Conservation (phyloP, 2,329 filamentous ascomycete species). For the Xylaria sp. region DNA sequence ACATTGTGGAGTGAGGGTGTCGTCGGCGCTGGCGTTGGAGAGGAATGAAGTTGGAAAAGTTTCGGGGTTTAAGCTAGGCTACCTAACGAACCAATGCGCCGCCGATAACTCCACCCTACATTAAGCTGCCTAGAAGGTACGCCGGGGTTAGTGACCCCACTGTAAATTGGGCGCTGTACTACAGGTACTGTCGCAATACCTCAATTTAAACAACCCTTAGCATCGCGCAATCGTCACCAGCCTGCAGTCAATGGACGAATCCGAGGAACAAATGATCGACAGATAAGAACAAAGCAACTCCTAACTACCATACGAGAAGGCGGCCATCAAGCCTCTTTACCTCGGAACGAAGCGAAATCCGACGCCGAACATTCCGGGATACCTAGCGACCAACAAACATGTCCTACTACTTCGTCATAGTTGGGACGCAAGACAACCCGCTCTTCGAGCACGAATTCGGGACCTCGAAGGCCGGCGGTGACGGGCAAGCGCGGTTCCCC, state of each 20-base stretch:
- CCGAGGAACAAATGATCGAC: conserved; percentile 38
- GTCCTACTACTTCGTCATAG: conserved; percentile 99
- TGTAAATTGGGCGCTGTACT: conserved; percentile 1
- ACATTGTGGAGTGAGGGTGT: conserved; percentile 67
- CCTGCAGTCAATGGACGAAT: neutral
- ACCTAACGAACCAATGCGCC: conserved; percentile 25
- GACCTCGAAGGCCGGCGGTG: conserved; percentile 93
- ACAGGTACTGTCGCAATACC: conserved; percentile 7
- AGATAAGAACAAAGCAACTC: conserved; percentile 31
- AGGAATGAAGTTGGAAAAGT: conserved; percentile 36
- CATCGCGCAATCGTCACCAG: conserved; percentile 6
- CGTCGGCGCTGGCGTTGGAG: conserved; percentile 25
- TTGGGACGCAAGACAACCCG: conserved; percentile 94
- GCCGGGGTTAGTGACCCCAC: conserved; percentile 1
- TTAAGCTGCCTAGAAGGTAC: neutral
- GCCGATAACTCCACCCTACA: conserved; percentile 21
- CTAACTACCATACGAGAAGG: neutral
- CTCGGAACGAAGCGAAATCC: conserved; percentile 1
- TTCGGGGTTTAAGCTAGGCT: conserved; percentile 32
- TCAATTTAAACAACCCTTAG: neutral
- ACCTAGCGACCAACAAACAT: conserved; percentile 58
- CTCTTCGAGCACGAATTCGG: conserved; percentile 98
- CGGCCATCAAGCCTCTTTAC: neutral
- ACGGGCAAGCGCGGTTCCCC: conserved; percentile 88
- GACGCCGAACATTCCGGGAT: neutral